phyloP scores from a whole-genome alignment of 495 filamentous ascomycete genomes.

The Chlorociboria aeruginascens region DNA sequence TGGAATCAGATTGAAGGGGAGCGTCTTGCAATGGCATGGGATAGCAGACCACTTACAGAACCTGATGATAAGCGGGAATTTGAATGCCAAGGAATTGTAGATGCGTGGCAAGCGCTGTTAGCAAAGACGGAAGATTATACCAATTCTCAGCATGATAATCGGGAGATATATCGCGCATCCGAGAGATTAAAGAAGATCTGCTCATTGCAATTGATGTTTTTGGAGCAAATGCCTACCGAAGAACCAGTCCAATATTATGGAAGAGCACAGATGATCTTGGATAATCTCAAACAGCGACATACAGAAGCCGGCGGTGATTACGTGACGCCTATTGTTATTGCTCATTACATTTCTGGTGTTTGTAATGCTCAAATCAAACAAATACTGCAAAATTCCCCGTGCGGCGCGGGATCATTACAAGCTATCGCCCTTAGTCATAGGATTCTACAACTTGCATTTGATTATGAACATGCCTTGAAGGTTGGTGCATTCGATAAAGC shows the following conservation, averaged over 20 bases:
- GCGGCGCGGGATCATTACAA: conserved; percentile 22
- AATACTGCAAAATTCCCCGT: conserved; percentile 16
- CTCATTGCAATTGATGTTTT: conserved; percentile 32
- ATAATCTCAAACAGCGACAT: conserved; percentile 20
- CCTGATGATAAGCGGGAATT: conserved; percentile 22
- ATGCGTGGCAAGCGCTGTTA: conserved; percentile 30
- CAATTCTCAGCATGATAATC: conserved; percentile 33
- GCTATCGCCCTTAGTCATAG: conserved; percentile 23
- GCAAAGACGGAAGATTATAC: conserved; percentile 20
- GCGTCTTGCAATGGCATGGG: conserved; percentile 30
- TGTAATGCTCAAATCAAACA: conserved; percentile 22
- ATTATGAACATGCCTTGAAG: conserved; percentile 34
- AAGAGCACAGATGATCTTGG: conserved; percentile 26
- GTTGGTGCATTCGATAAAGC: conserved; percentile 25
- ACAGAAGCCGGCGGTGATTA: conserved; percentile 10
- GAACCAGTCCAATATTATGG: conserved; percentile 28
- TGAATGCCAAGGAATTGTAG: conserved; percentile 22
- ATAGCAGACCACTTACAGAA: conserved; percentile 25
- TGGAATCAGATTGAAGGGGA: conserved; percentile 40
- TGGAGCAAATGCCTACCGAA: conserved; percentile 35
- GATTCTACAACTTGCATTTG: conserved; percentile 31
- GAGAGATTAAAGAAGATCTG: conserved; percentile 34
- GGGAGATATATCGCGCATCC: conserved; percentile 27
- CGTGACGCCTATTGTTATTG: conserved; percentile 13
- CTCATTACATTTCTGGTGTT: conserved; percentile 37